phyloP scores from a whole-genome alignment of 164 flowering plant species.

The Macadamia tetraphylla region DNA sequence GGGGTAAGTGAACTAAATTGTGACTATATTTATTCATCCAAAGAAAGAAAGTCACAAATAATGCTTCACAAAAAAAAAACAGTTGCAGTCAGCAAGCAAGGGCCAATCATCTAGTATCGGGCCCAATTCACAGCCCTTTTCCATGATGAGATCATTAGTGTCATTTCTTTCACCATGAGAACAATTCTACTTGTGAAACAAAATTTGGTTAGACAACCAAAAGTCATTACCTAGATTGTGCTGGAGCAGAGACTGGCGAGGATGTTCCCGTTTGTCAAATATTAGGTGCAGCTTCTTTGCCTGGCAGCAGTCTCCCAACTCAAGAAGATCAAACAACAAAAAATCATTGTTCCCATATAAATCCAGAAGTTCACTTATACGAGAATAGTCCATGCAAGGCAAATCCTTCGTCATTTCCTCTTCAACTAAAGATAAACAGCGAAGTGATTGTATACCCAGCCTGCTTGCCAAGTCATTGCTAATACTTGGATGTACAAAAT shows the following conservation, averaged over 20 bases:
- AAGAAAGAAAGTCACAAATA: too few species aligned
- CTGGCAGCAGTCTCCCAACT: conserved; percentile 92
- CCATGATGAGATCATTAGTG: not conserved
- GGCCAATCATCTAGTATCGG: not conserved
- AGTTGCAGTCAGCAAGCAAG: not conserved
- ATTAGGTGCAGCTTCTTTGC: conserved; percentile 75
- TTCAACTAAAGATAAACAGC: conserved; percentile 76
- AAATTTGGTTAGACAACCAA: not conserved
- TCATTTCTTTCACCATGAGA: not conserved
- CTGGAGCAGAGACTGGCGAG: conserved; percentile 75
- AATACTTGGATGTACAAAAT: conserved; percentile 69
- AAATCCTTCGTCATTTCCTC: conserved; percentile 83
- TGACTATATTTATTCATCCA: too few species aligned
- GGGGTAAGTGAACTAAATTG: too few species aligned
- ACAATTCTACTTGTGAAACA: not conserved
- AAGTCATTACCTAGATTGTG: conserved; percentile 69
- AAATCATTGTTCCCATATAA: conserved; percentile 55
- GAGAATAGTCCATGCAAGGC: conserved; percentile 80
- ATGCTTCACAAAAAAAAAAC: too few species aligned
- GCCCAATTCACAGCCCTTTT: not conserved
- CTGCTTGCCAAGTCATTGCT: conserved; percentile 75
- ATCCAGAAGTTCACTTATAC: conserved; percentile 58
- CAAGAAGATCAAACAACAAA: conserved; percentile 86
- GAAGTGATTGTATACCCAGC: conserved; percentile 79
- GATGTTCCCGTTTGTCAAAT: conserved; percentile 83